phyloP scores from a whole-genome alignment of 169 alveolate species.

The Eimeria brunetti region DNA sequence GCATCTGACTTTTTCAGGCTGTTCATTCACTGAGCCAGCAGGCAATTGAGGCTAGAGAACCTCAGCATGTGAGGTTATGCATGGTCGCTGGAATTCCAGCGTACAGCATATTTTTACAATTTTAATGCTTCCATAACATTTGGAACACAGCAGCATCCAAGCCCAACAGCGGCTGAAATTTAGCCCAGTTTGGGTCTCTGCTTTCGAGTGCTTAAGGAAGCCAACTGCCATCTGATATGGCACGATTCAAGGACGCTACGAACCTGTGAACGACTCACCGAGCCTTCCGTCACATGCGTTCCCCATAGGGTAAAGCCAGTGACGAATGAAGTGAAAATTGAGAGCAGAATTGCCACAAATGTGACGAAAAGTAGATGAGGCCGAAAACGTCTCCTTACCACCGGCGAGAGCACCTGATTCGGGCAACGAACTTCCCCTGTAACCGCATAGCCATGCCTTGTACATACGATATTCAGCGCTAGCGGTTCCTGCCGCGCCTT shows the following conservation, averaged over 20 bases:
- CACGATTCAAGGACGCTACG: background rate
- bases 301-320: background rate
- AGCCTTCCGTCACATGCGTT: background rate
- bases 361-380: conserved; percentile 3
- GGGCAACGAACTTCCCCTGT: background rate
- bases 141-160: background rate
- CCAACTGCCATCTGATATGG: background rate
- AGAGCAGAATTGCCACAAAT: background rate
- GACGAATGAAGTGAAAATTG: background rate
- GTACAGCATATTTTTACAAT: background rate
- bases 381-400: background rate
- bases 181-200: background rate
- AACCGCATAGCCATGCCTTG: background rate
- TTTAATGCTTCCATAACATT: background rate
- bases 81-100: background rate
- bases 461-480: background rate
- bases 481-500: background rate
- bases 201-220: background rate
- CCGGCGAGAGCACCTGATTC: background rate
- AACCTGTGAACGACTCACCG: background rate
- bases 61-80: background rate
- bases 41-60: background rate
- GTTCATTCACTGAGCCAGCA: conserved; percentile 11
- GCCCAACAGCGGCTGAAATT: background rate
- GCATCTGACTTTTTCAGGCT: background rate